Base-by-base conservation (phyloP, 257 asterid species). In the Gentiana straminea region DNA sequence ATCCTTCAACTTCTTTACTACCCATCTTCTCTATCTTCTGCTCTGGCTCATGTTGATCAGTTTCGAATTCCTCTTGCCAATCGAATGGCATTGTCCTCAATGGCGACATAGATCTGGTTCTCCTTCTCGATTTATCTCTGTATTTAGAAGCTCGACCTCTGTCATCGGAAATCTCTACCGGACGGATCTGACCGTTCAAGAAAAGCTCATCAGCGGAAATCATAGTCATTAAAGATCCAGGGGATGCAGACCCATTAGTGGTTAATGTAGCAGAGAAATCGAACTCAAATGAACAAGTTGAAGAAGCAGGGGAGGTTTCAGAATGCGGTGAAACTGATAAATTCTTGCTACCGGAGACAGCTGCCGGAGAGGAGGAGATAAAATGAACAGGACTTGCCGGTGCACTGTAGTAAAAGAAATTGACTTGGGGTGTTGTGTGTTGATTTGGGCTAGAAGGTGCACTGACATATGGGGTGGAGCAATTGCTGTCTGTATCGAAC, bases 401-500 rank as follows among this genome's bases (percentile, higher is more conserved):
- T 35, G 97, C 97, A 60, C 95, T 86, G 61, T 83, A 84, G 70
- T 81, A 89, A 67, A 69, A 89, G 15, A 86, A 88, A n/a, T 78
- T 13, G 39, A 68, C 55, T 6, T 41, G 46, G 11, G 46, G 11
- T 33, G 78, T 77, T 8, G 71, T 49, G 38, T 54, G 73, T 45
- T 84, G 95, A 64, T 85, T 77, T 5, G 97, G 97, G 65, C 94
- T 83, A 15, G 95, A 86, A 4, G 97, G 97, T 8, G 97, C 97
- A 49, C 94, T 83, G 24, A 86, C 97, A 68, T 79, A 89, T 9
- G 97, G 97, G 8, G 97, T 89, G 57, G 97, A 89, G 68, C 95
- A 83, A 63, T 83, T 68, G 72, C 94, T 83, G 64, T 86, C 92
- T 2, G 70, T 62, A 24, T 70, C 75, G 41, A 53, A 59, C 37